Conservation (phyloP, 2,329 filamentous ascomycete species). For the Arthrobotrys musiformis region DNA sequence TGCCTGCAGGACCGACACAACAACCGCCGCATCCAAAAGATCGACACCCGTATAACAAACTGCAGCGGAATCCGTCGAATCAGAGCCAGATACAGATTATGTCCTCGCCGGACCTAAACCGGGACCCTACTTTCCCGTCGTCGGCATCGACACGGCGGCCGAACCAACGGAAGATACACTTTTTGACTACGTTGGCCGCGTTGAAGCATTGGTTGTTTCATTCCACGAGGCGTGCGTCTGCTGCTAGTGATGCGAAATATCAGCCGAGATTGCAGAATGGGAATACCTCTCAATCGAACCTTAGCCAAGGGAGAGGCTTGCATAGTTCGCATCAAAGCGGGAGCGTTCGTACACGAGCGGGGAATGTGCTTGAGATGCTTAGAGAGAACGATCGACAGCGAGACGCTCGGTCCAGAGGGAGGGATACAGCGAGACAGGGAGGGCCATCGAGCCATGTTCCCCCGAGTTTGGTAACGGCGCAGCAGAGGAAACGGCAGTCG, state of each 20-base stretch:
- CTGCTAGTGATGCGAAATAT: conserved; percentile 63
- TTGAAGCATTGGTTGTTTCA: conserved; percentile 80
- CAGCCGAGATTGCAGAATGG: conserved; percentile 42
- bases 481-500: conserved; percentile 77
- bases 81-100: conserved; percentile 58
- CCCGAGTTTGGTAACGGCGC: conserved; percentile 25
- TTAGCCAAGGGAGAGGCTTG: conserved; percentile 22
- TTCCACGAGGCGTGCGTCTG: conserved; percentile 72
- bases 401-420: conserved; percentile 33
- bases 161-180: conserved; percentile 67
- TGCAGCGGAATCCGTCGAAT: conserved; percentile 59
- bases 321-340: conserved; percentile 50
- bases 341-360: conserved; percentile 43
- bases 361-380: conserved; percentile 47
- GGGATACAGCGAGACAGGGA: conserved; percentile 27
- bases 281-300: conserved; percentile 43
- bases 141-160: conserved; percentile 70
- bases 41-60: conserved; percentile 49
- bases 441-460: conserved; percentile 31
- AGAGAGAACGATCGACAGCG: conserved; percentile 44
- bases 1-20: conserved; percentile 67
- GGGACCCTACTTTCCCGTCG: conserved; percentile 43
- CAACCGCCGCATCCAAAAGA: conserved; percentile 76
- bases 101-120: conserved; percentile 59
- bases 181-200: conserved; percentile 74